A percentile compares a stretch with the other conserved stretches of the same genome.
phyloP scores from a whole-genome alignment of 2,329 filamentous ascomycete species.

The Pseudogymnoascus verrucosus region DNA sequence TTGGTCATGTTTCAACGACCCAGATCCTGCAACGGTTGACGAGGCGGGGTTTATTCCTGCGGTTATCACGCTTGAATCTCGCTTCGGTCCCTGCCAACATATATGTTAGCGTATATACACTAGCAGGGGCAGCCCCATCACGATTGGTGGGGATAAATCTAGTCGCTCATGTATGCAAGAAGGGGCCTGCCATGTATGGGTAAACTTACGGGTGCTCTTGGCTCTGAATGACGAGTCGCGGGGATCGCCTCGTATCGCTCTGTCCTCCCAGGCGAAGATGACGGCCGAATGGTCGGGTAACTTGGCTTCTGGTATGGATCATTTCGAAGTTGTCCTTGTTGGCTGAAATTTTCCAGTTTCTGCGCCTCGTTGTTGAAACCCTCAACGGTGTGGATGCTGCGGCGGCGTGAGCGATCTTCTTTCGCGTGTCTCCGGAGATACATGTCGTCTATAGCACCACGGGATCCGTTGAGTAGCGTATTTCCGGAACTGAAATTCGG shows the following conservation, averaged over 20 bases:
- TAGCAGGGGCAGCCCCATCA: slow-evolving; percentile 7
- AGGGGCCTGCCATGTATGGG: slow-evolving; percentile 2
- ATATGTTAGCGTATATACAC: slow-evolving; percentile 1
- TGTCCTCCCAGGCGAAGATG: slow-evolving; percentile 16
- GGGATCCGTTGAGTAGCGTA: slow-evolving; percentile 14
- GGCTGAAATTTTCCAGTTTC: background rate
- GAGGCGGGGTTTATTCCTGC: slow-evolving; percentile 36
- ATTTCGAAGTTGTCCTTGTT: slow-evolving; percentile 22
- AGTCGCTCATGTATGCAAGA: slow-evolving; percentile 2
- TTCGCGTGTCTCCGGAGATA: slow-evolving; percentile 49
- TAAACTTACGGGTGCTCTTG: slow-evolving; percentile 51
- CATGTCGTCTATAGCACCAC: slow-evolving; percentile 23
- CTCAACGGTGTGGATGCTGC: slow-evolving; percentile 68
- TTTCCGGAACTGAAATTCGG: slow-evolving; percentile 16
- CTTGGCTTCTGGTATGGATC: slow-evolving; percentile 25
- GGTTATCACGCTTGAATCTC: slow-evolving; percentile 40
- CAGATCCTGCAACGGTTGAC: slow-evolving; percentile 25
- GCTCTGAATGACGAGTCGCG: background rate
- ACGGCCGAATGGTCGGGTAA: slow-evolving; percentile 22
- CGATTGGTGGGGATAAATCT: slow-evolving; percentile 10
- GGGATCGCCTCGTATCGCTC: background rate
- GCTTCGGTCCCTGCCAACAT: slow-evolving; percentile 49
- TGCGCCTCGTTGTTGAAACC: slow-evolving; percentile 17
- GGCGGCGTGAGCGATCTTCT: slow-evolving; percentile 69
- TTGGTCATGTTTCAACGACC: slow-evolving; percentile 44